These are phyloP conservation scores for Fomitopsis schrenkii DNA, from an alignment of 1,284 basidiomycete species.

Conservation along the genomic window DNA sequence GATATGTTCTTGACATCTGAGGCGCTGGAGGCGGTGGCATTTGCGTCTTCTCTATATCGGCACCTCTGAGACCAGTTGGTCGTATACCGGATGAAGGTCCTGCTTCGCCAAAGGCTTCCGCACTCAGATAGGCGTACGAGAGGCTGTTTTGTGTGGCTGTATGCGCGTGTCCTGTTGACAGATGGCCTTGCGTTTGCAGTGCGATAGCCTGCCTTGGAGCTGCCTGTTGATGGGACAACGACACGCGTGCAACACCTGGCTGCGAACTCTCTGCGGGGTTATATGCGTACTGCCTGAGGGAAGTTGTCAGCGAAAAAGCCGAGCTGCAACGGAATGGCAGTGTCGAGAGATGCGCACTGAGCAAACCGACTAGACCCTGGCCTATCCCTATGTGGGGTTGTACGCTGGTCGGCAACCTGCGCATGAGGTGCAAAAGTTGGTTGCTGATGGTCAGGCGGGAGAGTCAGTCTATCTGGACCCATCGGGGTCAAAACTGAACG, in stretches of 20 bases:
- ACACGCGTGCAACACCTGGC: conserved; percentile 18
- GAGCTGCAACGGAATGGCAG: background rate
- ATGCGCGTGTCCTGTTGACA: conserved; percentile 11
- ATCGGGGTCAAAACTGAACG: conserved; percentile 44
- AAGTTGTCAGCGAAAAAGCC: background rate
- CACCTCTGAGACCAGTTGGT: background rate
- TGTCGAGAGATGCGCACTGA: conserved; percentile 33
- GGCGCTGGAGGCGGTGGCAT: conserved; percentile 13
- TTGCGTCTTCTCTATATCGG: background rate
- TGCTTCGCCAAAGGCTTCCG: background rate
- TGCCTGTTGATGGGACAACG: conserved; percentile 21
- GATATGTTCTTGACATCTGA: conserved; percentile 2
- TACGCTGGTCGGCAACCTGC: background rate
- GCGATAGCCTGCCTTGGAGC: conserved; percentile 16
- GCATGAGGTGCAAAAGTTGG: conserved; percentile 39
- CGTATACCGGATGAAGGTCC: conserved; percentile 4
- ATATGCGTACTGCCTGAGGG: conserved; percentile 57
- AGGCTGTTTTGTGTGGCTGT: conserved; percentile 11
- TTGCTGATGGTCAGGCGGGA: conserved; percentile 48
- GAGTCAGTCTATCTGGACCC: conserved; percentile 54
- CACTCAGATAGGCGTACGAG: conserved; percentile 6
- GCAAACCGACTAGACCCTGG: conserved; percentile 46
- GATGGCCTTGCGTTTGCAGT: conserved; percentile 7
- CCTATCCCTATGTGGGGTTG: conserved; percentile 18
- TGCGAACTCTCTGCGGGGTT: conserved; percentile 39